These are phyloP conservation scores for Gardenia jasminoides DNA, from an alignment of 257 asterid species.

Conservation along the genomic window DNA sequence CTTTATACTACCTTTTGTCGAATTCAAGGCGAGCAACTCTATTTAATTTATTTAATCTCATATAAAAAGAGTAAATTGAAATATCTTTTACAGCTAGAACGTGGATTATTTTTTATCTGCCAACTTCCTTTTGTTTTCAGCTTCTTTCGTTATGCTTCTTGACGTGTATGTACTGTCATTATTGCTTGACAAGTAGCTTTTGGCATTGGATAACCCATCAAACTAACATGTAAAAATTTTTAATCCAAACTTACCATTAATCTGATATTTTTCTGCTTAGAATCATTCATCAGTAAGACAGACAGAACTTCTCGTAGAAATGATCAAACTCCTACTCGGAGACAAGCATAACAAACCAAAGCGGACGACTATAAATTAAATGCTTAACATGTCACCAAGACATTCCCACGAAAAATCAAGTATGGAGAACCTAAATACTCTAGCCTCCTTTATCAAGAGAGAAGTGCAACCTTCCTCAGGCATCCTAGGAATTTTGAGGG, in stretches of 20 bases:
- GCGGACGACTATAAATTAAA: not conserved
- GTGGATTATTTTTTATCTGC: not conserved
- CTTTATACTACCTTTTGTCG: too few relatives aligned
- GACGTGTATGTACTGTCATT: not conserved
- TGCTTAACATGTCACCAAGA: not conserved
- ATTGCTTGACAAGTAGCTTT: not conserved
- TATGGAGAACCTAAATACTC: conserved; percentile 9
- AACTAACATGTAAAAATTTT: not conserved
- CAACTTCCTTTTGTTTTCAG: not conserved
- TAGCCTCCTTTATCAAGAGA: not conserved
- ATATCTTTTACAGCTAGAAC: not conserved
- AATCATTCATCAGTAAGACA: not conserved
- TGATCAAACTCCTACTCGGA: not conserved
- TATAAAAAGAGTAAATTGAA: not conserved
- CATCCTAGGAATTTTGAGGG: not conserved
- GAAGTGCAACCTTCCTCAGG: conserved; percentile 7
- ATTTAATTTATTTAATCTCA: not conserved
- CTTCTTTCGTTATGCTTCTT: not conserved
- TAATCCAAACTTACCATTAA: not conserved
- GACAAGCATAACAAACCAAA: not conserved
- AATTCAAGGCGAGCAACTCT: too few relatives aligned
- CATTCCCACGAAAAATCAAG: not conserved
- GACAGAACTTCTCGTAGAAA: not conserved
- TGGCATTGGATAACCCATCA: not conserved
- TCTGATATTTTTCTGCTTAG: not conserved